Evolutionary conservation across 805 yeast genomes (phyloP), one percentile per base, ranked within the genome.

Genomic region (Pichia occidentalis): DNA sequence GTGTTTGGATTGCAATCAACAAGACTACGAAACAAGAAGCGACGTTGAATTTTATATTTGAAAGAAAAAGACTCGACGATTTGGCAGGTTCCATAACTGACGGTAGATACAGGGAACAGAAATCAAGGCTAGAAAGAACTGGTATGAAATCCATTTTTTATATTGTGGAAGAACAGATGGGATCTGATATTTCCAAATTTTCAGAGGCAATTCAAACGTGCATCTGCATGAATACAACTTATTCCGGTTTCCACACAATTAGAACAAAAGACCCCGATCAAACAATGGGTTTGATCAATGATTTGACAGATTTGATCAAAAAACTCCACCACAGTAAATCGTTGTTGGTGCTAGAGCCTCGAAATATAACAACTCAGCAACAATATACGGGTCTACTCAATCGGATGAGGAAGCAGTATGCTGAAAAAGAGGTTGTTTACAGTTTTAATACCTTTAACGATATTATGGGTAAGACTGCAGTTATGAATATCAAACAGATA

Each of bases 21-120:
- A 71, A 64, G 36, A 48, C 43, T 0, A 71, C 84, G 0, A 68
- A 71, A 1, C 70, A 71, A 37, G 79, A 79, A 38, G 85, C 79
- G 4, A 80, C 85, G 1, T 60, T 92, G 13, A 83, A 90, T 54
- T 79, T 75, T 44, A 81, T 92, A n/a, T 71, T 90, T 32, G 99
- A 92, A 62, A 68, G 99, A 26, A 92, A 92, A 59, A 64, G 96
- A 39, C 59, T 88, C 30, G 95, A 85, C 53, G 99, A 92, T 65
- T 69, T 92, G 50, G 82, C 82, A 0, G 53, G 67, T 24, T 84
- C 95, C 36, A 86, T 92, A 32, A 71, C 73, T 43, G 99, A 92
- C 59, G 95, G 95, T 2, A 63, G 99, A 34, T 87, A 82, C 51
- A 67, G 69, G 38, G 98, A 92, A 55, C 99, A 92, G 55, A 88